Evolutionary conservation across 2,329 filamentous ascomycete species (phyloP), one percentile per base, ranked within the genome.

Genomic region (Ophiostoma ips): DNA sequence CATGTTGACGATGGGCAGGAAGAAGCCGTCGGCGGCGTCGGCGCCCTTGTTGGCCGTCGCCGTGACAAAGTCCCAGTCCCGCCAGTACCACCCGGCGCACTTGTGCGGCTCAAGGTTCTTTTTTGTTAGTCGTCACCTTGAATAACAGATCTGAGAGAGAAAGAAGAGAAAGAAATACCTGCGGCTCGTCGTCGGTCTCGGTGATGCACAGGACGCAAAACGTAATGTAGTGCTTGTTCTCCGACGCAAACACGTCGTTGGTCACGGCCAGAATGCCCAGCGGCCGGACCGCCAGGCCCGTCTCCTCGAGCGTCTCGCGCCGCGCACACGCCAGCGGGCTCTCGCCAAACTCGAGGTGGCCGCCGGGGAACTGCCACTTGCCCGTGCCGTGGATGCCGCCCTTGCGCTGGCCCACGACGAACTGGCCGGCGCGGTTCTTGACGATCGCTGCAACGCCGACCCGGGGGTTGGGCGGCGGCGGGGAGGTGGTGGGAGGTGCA

Each of bases 211-310:
- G 66, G 54, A 87, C 75, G 56, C 85, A 88, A 3, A 87, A 62
- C 0, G 85, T 89, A 47, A 87, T 70, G 59, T 89, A 90, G 60
- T 90, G 84, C 62, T 81, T 85, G 0, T 64, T 64, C n/a, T 73
- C 71, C 0, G 60, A 59, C 1, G 63, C 58, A 60, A 87, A 84
- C 1, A 84, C 60, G 57, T 81, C 78, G 59, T 88, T 87, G 5
- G 81, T 87, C 0, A 77, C 72, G 0, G 73, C 76, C 1, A 81
- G 55, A 36, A 83, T 71, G 43, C 67, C 69, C 5, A 75, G 46
- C 7, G 72, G 68, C 1, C 62, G 66, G 1, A 87, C 68, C 0
- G 63, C 58, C 0, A 87, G 68, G 0, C 75, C 81, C 0, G 84
- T 87, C 59, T 90, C 85, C 61, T 90, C 85, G 0, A 76, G 60